Evolutionary conservation across 805 yeast genomes (phyloP).

Genomic region (Metschnikowia shivogae): DNA sequence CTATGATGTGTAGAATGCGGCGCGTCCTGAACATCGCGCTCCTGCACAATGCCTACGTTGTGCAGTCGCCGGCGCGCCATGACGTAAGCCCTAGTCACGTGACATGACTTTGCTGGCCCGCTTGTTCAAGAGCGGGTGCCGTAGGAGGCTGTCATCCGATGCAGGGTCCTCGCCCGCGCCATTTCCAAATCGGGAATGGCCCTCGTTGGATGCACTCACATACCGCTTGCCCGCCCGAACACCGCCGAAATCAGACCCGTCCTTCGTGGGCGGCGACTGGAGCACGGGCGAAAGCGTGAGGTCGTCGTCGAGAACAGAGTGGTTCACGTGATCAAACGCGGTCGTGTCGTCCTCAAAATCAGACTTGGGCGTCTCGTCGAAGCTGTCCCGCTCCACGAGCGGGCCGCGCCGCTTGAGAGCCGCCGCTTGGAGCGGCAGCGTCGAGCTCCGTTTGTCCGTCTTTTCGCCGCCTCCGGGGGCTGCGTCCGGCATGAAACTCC

Average conservation of each 20-base stretch:
- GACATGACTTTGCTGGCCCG: constrained; percentile 18
- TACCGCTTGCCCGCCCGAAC: background rate
- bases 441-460: constrained; percentile 19
- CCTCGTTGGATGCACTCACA: background rate
- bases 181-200: constrained; percentile 1
- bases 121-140: constrained; percentile 32
- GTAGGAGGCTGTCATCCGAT: constrained; percentile 6
- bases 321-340: constrained; percentile 22
- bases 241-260: background rate
- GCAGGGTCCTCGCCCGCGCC: background rate
- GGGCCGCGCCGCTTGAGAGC: constrained; percentile 8
- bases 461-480: background rate
- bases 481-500: background rate
- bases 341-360: constrained; percentile 31
- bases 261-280: constrained; percentile 5
- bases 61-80: background rate
- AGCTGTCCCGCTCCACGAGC: constrained; percentile 17
- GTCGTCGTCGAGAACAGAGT: constrained; percentile 22
- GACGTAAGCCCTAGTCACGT: background rate
- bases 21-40: too few species aligned
- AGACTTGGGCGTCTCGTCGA: constrained; percentile 26
- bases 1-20: too few species aligned
- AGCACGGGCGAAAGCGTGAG: constrained; percentile 26
- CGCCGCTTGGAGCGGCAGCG: constrained; percentile 22
- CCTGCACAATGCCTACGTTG: background rate